phyloP scores from a whole-genome alignment of 495 filamentous ascomycete species.

The Penicillium verhagenii region DNA sequence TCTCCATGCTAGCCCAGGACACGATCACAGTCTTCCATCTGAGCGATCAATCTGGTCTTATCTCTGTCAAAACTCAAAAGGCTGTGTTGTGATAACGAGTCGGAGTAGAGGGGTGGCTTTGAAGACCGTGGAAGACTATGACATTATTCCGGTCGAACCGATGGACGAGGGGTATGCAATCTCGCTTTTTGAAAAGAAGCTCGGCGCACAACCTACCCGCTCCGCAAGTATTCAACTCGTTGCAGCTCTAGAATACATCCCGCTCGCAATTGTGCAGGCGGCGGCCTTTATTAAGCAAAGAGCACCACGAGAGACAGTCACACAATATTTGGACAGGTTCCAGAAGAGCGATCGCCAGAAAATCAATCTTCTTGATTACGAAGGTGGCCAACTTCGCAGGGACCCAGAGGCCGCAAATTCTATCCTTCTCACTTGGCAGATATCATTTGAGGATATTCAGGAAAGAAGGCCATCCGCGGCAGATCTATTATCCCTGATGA shows the following conservation, averaged over 20 bases:
- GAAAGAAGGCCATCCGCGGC: slow-evolving; percentile 20
- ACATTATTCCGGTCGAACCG: slow-evolving; percentile 40
- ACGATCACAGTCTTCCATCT: slow-evolving; percentile 12
- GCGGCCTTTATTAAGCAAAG: slow-evolving; percentile 41
- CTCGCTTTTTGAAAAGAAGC: slow-evolving; percentile 42
- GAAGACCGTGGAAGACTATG: slow-evolving; percentile 26
- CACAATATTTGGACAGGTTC: slow-evolving; percentile 36
- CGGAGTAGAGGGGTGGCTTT: slow-evolving; percentile 27
- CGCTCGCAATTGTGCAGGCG: slow-evolving; percentile 38
- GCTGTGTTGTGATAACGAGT: slow-evolving; percentile 36
- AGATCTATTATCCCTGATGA: slow-evolving; percentile 31
- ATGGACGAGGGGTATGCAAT: slow-evolving; percentile 34
- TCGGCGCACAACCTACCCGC: slow-evolving; percentile 12
- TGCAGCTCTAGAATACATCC: slow-evolving; percentile 41
- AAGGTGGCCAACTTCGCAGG: slow-evolving; percentile 36
- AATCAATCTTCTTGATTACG: slow-evolving; percentile 34
- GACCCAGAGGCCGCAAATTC: slow-evolving; percentile 42
- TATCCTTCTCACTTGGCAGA: slow-evolving; percentile 47
- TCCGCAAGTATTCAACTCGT: slow-evolving; percentile 22
- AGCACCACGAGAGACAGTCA: slow-evolving; percentile 6
- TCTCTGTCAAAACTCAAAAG: neutral
- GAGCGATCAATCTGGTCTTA: slow-evolving; percentile 6
- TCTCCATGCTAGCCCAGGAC: slow-evolving; percentile 17
- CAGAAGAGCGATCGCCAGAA: slow-evolving; percentile 34
- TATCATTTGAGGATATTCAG: slow-evolving; percentile 47